phyloP scores from a whole-genome alignment of 768 basidiomycete genomes.

The Fomitopsis pulvina region DNA sequence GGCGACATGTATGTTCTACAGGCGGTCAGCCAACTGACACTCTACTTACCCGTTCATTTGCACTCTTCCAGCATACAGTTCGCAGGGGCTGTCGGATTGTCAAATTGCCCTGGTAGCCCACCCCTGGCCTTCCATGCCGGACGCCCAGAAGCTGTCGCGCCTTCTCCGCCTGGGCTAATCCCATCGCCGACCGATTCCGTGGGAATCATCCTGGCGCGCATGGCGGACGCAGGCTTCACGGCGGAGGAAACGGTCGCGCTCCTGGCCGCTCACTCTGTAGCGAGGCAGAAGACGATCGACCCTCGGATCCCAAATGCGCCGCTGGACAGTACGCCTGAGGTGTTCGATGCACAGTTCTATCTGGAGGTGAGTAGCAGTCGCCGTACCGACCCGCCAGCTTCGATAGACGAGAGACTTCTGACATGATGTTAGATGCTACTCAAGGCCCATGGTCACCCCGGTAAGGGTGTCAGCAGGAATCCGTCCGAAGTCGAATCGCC shows the following conservation, averaged over 20 bases:
- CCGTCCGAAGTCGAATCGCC: constrained; percentile 13
- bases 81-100: constrained; percentile 18
- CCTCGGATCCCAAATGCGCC: constrained; percentile 11
- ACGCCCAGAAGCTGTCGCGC: constrained; percentile 13
- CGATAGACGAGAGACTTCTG: not conserved
- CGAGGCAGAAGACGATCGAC: constrained; percentile 12
- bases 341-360: constrained; percentile 24
- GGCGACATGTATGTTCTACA: constrained; percentile 15
- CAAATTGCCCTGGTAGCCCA: constrained; percentile 18
- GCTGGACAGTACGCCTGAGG: constrained; percentile 20
- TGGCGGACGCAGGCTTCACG: constrained; percentile 16
- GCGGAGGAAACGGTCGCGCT: constrained; percentile 14
- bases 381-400: too few species aligned
- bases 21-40: not conserved
- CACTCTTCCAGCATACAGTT: constrained; percentile 20
- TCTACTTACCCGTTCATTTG: too few species aligned
- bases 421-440: constrained; percentile 7
- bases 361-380: constrained; percentile 14
- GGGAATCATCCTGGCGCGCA: constrained; percentile 14
- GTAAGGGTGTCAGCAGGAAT: constrained; percentile 5
- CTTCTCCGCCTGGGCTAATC: constrained; percentile 17
- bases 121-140: constrained; percentile 16
- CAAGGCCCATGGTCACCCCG: constrained; percentile 14
- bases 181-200: constrained; percentile 19
- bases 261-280: constrained; percentile 17